Conservation (phyloP, 208 protist genomes). For the Trichomonas gallinae region DNA sequence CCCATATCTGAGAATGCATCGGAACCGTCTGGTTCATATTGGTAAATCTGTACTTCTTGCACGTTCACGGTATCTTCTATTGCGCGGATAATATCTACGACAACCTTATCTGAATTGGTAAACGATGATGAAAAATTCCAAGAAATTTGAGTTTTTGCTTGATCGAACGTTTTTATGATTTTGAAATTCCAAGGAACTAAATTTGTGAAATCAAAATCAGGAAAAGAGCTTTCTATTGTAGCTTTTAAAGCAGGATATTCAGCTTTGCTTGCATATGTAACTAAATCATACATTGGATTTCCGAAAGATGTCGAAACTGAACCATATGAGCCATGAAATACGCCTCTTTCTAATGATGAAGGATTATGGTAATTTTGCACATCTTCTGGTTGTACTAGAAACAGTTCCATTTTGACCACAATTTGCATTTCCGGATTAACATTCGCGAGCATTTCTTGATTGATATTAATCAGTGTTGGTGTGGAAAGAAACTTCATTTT, state of each 20-base stretch:
- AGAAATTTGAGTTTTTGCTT: not conserved
- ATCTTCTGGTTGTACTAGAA: not conserved
- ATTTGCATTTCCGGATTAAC: not conserved
- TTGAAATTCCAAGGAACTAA: not conserved
- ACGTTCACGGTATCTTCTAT: not conserved
- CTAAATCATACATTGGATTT: not conserved
- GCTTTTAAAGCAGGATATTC: not conserved
- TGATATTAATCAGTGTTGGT: not conserved
- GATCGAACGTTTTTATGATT: not conserved
- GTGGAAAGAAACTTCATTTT: not conserved
- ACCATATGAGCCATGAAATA: not conserved
- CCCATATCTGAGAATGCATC: not conserved
- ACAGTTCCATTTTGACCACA: not conserved
- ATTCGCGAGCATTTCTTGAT: not conserved
- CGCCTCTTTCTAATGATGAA: not conserved
- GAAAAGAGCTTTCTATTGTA: not conserved
- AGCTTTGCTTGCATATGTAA: not conserved
- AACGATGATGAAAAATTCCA: not conserved
- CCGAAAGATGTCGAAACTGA: not conserved
- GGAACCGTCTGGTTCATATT: not conserved
- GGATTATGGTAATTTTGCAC: not conserved
- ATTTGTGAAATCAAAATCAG: not conserved
- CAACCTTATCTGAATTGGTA: not conserved
- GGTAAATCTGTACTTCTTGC: not conserved
- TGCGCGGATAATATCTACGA: not conserved